A percentile compares a stretch with the other conserved stretches of the same genome.
These are phyloP conservation scores for Talaromyces funiculosus DNA, from an alignment of 2,329 filamentous ascomycete genomes.

Conservation along the genomic window DNA sequence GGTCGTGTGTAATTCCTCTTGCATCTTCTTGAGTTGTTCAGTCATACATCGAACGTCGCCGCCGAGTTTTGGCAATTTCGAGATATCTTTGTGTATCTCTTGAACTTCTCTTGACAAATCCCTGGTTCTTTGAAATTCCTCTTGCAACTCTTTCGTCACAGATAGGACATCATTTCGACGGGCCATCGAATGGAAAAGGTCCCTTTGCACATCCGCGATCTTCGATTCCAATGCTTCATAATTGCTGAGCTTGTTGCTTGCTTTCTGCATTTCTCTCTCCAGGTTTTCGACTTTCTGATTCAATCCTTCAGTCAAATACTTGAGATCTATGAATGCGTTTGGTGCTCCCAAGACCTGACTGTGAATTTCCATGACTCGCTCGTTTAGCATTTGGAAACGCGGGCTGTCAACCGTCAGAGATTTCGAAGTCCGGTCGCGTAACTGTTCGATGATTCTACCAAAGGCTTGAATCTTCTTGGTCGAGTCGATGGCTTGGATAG, in stretches of 20 bases:
- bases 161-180: neutral
- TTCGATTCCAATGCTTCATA: neutral
- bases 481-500: neutral
- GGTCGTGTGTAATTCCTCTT: neutral
- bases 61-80: neutral
- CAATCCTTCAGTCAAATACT: neutral
- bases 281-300: neutral
- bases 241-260: neutral
- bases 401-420: neutral
- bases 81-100: neutral
- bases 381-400: neutral
- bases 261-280: neutral
- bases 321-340: neutral
- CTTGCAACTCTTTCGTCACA: neutral
- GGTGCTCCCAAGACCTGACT: neutral
- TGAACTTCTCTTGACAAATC: neutral
- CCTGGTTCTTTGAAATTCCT: neutral
- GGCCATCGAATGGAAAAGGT: neutral
- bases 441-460: neutral
- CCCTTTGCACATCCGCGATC: neutral
- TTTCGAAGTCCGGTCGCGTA: neutral
- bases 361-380: neutral
- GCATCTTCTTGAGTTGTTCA: neutral
- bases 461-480: neutral
- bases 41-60: neutral